Evolutionary conservation across 1,284 basidiomycete species (phyloP).

Genomic region (Puccinia coronata): DNA sequence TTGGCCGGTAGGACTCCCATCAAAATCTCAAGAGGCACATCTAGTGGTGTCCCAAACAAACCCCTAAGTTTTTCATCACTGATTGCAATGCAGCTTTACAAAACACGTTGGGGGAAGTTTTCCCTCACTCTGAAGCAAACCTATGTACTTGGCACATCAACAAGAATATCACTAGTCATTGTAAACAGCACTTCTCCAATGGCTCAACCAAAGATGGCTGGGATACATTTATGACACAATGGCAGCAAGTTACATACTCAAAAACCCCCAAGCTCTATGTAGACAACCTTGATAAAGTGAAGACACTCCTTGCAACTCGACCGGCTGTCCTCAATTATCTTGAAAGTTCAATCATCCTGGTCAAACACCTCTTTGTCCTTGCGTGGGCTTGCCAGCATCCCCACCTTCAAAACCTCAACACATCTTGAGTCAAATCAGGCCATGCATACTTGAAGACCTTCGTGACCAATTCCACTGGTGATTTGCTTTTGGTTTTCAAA

Average conservation of each 20-base stretch:
- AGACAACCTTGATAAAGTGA: background rate
- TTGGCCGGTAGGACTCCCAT: no score
- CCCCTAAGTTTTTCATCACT: background rate
- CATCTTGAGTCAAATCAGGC: background rate
- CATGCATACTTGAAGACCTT: background rate
- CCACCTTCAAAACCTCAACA: background rate
- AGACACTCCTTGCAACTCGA: background rate
- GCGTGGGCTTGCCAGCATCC: background rate
- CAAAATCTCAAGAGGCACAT: background rate
- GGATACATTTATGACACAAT: background rate
- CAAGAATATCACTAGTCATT: background rate
- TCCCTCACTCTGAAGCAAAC: background rate
- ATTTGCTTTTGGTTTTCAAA: background rate
- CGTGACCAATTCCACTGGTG: background rate
- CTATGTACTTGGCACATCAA: background rate
- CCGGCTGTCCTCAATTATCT: background rate
- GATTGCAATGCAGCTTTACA: background rate
- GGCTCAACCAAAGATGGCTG: background rate
- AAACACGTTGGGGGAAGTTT: background rate
- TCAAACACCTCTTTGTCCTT: background rate
- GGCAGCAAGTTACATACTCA: background rate
- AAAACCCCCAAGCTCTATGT: background rate
- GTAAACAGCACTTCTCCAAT: background rate
- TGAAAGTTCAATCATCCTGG: background rate
- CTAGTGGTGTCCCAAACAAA: background rate